Conservation (phyloP, 768 basidiomycete species). For the Amanita pseudoporphyria region DNA sequence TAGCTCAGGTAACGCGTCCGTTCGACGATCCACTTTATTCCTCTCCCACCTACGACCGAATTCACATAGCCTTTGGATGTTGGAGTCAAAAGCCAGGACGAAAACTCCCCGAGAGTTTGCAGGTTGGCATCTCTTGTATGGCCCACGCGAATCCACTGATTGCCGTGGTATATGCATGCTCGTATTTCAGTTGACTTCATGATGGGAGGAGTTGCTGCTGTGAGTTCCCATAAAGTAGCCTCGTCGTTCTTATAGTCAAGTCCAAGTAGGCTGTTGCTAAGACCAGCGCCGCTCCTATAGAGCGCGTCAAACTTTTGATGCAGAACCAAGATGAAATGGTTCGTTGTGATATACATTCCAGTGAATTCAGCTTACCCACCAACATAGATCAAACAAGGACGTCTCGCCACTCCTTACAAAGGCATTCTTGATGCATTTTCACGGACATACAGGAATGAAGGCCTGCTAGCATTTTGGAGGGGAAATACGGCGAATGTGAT, state of each 20-base stretch:
- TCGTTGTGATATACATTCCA: conserved; percentile 2
- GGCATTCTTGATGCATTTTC: conserved; percentile 68
- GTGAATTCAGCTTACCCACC: neutral
- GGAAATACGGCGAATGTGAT: conserved; percentile 91
- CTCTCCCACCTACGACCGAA: neutral
- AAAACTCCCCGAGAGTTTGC: conserved; percentile 71
- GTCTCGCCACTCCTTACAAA: conserved; percentile 73
- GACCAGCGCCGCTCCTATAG: conserved; percentile 82
- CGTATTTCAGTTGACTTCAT: conserved; percentile 48
- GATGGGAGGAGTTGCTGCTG: conserved; percentile 69
- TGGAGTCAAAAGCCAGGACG: conserved; percentile 20
- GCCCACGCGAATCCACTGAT: neutral
- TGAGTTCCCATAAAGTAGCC: conserved; percentile 18
- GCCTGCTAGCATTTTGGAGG: conserved; percentile 72
- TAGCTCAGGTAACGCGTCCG: neutral
- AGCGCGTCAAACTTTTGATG: conserved; percentile 79
- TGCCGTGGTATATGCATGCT: neutral
- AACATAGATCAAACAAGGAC: conserved; percentile 74
- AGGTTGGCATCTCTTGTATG: conserved; percentile 26
- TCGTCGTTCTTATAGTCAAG: neutral
- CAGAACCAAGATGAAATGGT: conserved; percentile 90
- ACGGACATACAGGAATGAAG: conserved; percentile 74
- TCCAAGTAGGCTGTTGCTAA: conserved; percentile 67
- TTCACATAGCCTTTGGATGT: neutral
- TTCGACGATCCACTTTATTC: neutral